Base-by-base conservation (phyloP, 768 basidiomycete species). In the Suillus placidus region DNA sequence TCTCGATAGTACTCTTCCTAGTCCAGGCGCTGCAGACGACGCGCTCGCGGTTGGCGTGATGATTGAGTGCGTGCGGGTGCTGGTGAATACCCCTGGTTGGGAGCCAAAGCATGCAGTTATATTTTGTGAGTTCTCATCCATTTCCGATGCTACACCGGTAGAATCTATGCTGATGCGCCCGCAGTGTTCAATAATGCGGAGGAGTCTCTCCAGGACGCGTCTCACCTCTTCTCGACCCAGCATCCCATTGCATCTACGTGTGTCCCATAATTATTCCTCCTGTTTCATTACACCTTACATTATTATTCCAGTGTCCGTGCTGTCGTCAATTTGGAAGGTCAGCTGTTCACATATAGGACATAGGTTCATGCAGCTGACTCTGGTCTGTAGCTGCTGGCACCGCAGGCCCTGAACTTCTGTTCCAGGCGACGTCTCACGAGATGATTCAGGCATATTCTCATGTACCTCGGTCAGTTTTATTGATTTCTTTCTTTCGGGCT, bases 171-270 rank as follows among this genome's bases (percentile, higher is more conserved):
- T 57, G 16, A 47, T 54, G 34, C 18, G 23, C 58, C 47, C 45
- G 52, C 67, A 95, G 94, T 99, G 67, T 97, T 97, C 81, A 98
- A 98, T 70, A 85, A 97, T 67, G 97, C 91, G 13, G 96, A 99
- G 77, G 96, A 99, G 74, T 94, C 91, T 1, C 79, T 99, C 37
- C 97, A 98, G 76, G 97, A 98, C 72, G 95, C 91, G 0, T 95
- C 94, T 0, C 96, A 99, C 77, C 81, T 97, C 5, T 99, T 90
- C 76, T 89, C 95, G 7, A 97, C 95, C 1, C 94, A 97, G 71
- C 94, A 97, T 74, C 87, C 87, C 18, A 82, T 82, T 65, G 88
- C 87, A 35, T 74, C 83, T 12, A 92, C 88, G 92, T 92, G 63
- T 71, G 89, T 80, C 40, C 32, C 16, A 2, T 47, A 56, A n/a